These are phyloP conservation scores for Coemansia umbellata DNA, from an alignment of 192 early-diverging fungal genomes.

Conservation along the genomic window DNA sequence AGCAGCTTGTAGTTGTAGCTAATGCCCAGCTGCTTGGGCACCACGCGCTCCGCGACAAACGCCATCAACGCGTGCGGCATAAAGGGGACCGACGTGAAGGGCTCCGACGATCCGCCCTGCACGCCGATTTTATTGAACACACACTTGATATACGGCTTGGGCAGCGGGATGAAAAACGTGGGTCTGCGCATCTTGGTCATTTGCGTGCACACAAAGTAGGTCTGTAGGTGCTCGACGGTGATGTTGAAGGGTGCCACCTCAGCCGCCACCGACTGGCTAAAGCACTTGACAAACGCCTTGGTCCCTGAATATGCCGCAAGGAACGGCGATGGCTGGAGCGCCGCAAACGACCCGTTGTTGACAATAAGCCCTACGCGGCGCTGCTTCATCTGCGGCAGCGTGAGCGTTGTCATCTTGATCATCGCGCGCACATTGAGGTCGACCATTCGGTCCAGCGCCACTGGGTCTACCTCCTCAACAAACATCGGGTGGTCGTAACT, in stretches of 20 bases:
- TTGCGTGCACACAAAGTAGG: constrained; percentile 91
- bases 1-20: constrained; percentile 44
- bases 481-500: constrained; percentile 89
- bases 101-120: constrained; percentile 59
- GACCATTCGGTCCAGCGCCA: constrained; percentile 67
- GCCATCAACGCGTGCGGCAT: constrained; percentile 44
- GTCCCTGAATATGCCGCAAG: constrained; percentile 89
- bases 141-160: constrained; percentile 70
- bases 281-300: constrained; percentile 88
- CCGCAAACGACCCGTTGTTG: constrained; percentile 90
- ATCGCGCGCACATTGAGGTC: constrained; percentile 83
- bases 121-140: constrained; percentile 71
- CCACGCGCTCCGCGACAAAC: constrained; percentile 33
- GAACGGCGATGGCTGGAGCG: constrained; percentile 76
- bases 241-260: constrained; percentile 71
- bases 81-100: constrained; percentile 49
- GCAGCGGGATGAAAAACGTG: constrained; percentile 73
- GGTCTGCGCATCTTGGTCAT: constrained; percentile 92
- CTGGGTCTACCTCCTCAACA: constrained; percentile 70
- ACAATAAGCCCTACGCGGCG: constrained; percentile 80
- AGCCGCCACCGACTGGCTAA: constrained; percentile 82
- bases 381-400: constrained; percentile 77
- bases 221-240: constrained; percentile 87
- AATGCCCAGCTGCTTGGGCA: constrained; percentile 31
- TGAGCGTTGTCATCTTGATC: constrained; percentile 74